Evolutionary conservation across 1,284 basidiomycete genomes (phyloP), one percentile per base, ranked within the genome.

Genomic region (Hortiboletus rubellus): DNA sequence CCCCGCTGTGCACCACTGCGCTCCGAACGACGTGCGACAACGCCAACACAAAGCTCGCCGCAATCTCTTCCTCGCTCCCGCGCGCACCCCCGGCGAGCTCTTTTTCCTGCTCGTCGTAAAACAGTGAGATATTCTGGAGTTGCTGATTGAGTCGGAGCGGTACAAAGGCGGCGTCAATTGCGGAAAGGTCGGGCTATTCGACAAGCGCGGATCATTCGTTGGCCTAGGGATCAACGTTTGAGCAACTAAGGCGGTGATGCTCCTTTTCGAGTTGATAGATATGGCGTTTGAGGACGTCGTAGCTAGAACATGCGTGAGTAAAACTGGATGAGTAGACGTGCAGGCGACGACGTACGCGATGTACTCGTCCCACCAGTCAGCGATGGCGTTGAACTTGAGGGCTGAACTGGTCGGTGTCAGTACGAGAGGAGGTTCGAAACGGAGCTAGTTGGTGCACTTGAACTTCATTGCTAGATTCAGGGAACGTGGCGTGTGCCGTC

Each of bases 351-450:
- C 87, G 63, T 67, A 92, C 84, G 86, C 83, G 60, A 98, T 89
- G 71, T 98, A 98, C 62, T 95, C 86, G 66, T 94, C 91, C 83
- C 90, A 91, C 95, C 96, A 98, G 61, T 98, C 95, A 1, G 94
- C 82, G 42, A 96, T 91, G 24, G 92, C 90, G 68, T 98, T 97
- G 76, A 96, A 95, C 71, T 96, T 92, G 61, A 97, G 82, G 15
- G 93, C 89, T 33, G 85, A 86, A 63, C 85, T 87, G 51, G 17
- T 17, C 45, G 12, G 37, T 10, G 49, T 66, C 33, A 55, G 31
- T 33, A 40, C 10, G 12, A 42, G 30, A 31, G 5, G 18, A 12
- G 14, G 44, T 14, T 41, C 3, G 22, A 17, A 24, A n/a, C 9
- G 15, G 36, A 24, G 36, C 9, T 3, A 11, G 45, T 31, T 8